Evolutionary conservation across 1,284 basidiomycete genomes (phyloP).

Genomic region (Malassezia vespertilionis): DNA sequence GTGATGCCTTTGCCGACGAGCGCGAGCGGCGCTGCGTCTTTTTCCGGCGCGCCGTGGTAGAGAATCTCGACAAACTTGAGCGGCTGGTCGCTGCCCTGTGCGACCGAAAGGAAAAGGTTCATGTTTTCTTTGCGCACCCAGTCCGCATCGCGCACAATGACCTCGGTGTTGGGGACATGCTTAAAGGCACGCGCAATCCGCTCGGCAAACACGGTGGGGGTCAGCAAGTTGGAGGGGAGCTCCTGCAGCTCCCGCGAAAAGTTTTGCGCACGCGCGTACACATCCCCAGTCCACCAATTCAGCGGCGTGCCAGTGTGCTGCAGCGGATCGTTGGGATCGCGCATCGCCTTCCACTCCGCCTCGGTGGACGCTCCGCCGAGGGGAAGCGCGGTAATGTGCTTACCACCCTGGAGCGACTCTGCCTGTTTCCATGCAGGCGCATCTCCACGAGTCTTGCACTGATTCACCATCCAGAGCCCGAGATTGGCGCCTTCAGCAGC

Average conservation of each 20-base stretch:
- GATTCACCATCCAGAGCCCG: constrained; percentile 39
- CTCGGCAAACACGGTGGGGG: constrained; percentile 58
- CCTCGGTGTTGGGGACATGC: constrained; percentile 59
- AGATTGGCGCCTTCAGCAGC: constrained; percentile 40
- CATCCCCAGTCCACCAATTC: constrained; percentile 41
- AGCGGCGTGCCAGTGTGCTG: constrained; percentile 27
- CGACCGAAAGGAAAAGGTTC: constrained; percentile 79
- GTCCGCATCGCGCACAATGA: constrained; percentile 67
- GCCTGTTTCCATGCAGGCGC: constrained; percentile 26
- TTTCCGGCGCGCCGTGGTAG: constrained; percentile 62
- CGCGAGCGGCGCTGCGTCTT: constrained; percentile 57
- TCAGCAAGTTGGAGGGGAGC: constrained; percentile 60
- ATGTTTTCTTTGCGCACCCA: constrained; percentile 75
- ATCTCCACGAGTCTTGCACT: constrained; percentile 43
- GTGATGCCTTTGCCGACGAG: constrained; percentile 66
- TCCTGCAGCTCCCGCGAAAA: constrained; percentile 75
- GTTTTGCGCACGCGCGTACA: constrained; percentile 72
- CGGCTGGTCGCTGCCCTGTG: constrained; percentile 69
- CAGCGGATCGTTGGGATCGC: constrained; percentile 33
- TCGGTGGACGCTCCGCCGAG: constrained; percentile 25
- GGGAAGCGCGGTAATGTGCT: constrained; percentile 31
- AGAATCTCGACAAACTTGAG: constrained; percentile 77
- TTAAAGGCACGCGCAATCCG: constrained; percentile 61
- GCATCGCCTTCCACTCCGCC: constrained; percentile 33
- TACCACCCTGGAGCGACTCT: constrained; percentile 32